phyloP scores from a whole-genome alignment of 2,329 filamentous ascomycete species.

The Magnaporthiopsis rhizophila region DNA sequence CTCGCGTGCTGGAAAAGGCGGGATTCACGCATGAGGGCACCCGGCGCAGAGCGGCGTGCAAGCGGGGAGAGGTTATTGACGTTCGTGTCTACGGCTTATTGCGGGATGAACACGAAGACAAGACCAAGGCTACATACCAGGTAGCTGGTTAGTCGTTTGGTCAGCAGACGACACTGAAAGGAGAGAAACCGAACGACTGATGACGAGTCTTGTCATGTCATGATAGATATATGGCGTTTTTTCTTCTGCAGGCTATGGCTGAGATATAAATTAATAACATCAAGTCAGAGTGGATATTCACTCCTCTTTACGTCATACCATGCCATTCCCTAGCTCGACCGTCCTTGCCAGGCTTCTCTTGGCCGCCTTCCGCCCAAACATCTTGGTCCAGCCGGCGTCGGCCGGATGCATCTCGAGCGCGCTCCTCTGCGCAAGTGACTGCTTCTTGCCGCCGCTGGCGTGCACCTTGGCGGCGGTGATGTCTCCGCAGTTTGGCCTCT shows the following conservation, averaged over 20 bases:
- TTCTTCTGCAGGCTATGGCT: neutral
- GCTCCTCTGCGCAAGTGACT: slow-evolving; percentile 16
- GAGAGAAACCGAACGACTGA: neutral
- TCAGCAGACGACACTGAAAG: neutral
- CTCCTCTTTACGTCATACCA: neutral
- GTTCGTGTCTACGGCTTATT: slow-evolving; percentile 28
- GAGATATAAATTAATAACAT: too few species aligned
- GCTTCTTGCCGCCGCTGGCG: slow-evolving; percentile 20
- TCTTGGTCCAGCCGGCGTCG: slow-evolving; percentile 41
- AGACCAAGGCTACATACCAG: neutral
- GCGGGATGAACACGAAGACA: neutral
- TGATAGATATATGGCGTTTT: neutral
- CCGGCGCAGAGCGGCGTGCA: slow-evolving; percentile 31
- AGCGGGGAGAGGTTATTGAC: slow-evolving; percentile 32
- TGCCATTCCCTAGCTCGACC: neutral
- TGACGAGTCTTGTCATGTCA: too few species aligned
- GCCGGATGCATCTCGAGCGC: slow-evolving; percentile 39
- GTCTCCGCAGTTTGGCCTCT: slow-evolving; percentile 47
- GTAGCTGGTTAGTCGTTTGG: neutral
- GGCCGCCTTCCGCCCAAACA: slow-evolving; percentile 26
- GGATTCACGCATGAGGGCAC: slow-evolving; percentile 37
- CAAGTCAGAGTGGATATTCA: too few species aligned
- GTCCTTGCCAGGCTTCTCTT: slow-evolving; percentile 1
- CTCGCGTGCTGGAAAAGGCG: slow-evolving; percentile 31
- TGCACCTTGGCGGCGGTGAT: slow-evolving; percentile 32